Conservation (phyloP, 106 monocot genomes). For the Allium cepa region DNA sequence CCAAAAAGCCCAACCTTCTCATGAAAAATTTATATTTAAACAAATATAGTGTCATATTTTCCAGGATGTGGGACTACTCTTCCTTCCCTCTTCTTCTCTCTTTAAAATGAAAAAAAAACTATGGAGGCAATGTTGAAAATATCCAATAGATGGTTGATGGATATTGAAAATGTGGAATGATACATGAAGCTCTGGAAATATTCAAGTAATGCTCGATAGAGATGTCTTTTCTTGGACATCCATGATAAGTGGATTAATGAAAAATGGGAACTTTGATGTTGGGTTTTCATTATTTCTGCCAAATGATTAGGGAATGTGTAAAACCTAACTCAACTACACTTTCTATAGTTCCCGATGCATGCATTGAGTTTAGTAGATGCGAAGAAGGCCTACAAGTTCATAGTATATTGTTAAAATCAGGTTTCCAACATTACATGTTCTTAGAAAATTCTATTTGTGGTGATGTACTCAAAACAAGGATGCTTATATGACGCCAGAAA, state of each 20-base stretch:
- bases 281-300: slow-evolving; percentile 23
- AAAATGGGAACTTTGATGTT: slow-evolving; percentile 28
- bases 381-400: slow-evolving; percentile 55
- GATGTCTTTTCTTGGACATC: slow-evolving; percentile 56
- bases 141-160: slow-evolving; percentile 31
- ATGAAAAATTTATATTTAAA: too few species aligned
- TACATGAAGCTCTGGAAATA: slow-evolving; percentile 22
- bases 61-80: too few species aligned
- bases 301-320: slow-evolving; percentile 47
- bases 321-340: slow-evolving; percentile 32
- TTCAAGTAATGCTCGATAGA: slow-evolving; percentile 37
- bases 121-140: too few species aligned
- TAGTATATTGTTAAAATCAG: slow-evolving; percentile 21
- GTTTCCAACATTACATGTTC: slow-evolving; percentile 33
- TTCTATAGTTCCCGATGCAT: slow-evolving; percentile 43
- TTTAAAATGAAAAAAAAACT: too few species aligned
- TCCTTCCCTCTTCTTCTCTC: too few species aligned
- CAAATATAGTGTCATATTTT: too few species aligned
- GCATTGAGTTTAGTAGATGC: slow-evolving; percentile 10
- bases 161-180: slow-evolving; percentile 34
- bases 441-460: slow-evolving; percentile 37
- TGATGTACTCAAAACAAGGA: slow-evolving; percentile 35
- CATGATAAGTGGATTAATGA: slow-evolving; percentile 39
- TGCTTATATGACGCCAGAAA: slow-evolving; percentile 25
- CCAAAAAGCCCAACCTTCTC: too few species aligned